Conservation (phyloP, 2,329 filamentous ascomycete genomes). For the Arthrocladium fulminans region DNA sequence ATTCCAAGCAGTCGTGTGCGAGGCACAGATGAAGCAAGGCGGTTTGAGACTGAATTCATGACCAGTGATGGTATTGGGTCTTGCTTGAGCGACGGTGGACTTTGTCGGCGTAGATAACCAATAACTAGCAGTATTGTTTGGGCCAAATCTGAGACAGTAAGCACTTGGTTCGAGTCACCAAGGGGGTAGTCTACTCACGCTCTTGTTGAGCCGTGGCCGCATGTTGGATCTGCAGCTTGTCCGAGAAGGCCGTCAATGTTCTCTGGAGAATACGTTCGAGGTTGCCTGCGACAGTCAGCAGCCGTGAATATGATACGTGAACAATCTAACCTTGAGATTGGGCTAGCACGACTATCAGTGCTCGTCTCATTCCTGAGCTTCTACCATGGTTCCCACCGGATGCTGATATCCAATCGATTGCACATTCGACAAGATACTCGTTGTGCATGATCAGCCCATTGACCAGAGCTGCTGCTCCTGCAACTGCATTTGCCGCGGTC, state of each 20-base stretch:
- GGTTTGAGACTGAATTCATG: constrained; percentile 72
- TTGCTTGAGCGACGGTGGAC: constrained; percentile 57
- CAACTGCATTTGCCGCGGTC: constrained; percentile 33
- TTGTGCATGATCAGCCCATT: constrained; percentile 41
- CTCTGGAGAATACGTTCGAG: constrained; percentile 54
- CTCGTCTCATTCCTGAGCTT: constrained; percentile 57
- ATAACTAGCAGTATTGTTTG: constrained; percentile 70
- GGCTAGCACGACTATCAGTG: constrained; percentile 51
- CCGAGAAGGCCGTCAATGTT: constrained; percentile 65
- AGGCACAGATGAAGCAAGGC: constrained; percentile 66
- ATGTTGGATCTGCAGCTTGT: constrained; percentile 79
- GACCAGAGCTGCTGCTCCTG: constrained; percentile 52
- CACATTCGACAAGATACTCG: constrained; percentile 41
- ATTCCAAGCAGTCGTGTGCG: constrained; percentile 78
- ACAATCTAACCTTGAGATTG: constrained; percentile 39
- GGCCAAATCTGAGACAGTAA: constrained; percentile 49
- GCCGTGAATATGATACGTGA: not conserved
- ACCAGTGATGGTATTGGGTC: constrained; percentile 65
- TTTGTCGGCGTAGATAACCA: constrained; percentile 62
- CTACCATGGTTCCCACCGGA: constrained; percentile 57
- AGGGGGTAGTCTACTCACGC: constrained; percentile 43
- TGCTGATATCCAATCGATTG: constrained; percentile 57
- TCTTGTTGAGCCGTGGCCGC: constrained; percentile 80
- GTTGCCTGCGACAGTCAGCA: constrained; percentile 31
- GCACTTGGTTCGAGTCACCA: constrained; percentile 16